Evolutionary conservation across 2,329 filamentous ascomycete species (phyloP).

Genomic region (Fulvia fulva): DNA sequence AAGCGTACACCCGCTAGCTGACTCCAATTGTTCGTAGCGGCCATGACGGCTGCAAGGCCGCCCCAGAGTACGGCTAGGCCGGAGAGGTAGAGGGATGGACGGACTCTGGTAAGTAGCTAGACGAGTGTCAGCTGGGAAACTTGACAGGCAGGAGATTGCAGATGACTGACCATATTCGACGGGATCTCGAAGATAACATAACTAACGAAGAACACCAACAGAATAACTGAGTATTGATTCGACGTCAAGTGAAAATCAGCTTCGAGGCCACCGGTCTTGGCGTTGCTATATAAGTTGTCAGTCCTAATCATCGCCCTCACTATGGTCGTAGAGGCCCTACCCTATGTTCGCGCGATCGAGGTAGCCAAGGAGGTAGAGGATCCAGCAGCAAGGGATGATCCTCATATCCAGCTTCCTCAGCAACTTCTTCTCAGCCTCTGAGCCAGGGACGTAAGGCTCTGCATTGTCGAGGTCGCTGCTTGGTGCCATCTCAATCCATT

Average conservation of each 20-base stretch:
- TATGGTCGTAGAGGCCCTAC: neutral
- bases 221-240: constrained; percentile 29
- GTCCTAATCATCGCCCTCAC: neutral
- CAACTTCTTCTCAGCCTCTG: constrained; percentile 3
- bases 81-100: constrained; percentile 46
- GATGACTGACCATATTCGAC: constrained; percentile 57
- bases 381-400: constrained; percentile 5
- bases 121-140: constrained; percentile 38
- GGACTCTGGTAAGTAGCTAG: constrained; percentile 10
- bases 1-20: neutral
- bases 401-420: constrained; percentile 2
- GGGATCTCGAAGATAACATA: constrained; percentile 62
- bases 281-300: neutral
- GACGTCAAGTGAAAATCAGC: constrained; percentile 44
- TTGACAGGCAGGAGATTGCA: no score
- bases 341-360: constrained; percentile 5
- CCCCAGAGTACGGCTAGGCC: constrained; percentile 41
- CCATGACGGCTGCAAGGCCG: neutral
- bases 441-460: constrained; percentile 3
- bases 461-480: neutral
- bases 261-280: constrained; percentile 37
- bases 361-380: constrained; percentile 1
- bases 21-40: constrained; percentile 21
- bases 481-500: constrained; percentile 1
- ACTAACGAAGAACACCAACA: constrained; percentile 29